These are phyloP conservation scores for Kodamaea fungicola DNA, from an alignment of 1,139 yeast species.

Conservation along the genomic window DNA sequence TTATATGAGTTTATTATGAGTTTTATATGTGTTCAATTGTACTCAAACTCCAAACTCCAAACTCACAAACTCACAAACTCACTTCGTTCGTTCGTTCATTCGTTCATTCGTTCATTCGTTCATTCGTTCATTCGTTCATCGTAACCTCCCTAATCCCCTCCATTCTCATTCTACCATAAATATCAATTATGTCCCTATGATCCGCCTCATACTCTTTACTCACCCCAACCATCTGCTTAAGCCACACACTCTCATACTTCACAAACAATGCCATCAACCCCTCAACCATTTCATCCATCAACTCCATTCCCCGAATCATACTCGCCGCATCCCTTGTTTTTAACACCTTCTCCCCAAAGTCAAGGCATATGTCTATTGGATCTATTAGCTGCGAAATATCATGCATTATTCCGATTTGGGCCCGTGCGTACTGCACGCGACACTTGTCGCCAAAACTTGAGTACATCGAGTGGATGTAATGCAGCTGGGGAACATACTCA, in stretches of 20 bases:
- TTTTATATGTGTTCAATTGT: no score
- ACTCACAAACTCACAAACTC: no score
- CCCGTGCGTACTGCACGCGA: constrained; percentile 6
- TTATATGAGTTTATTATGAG: no score
- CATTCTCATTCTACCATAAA: neutral
- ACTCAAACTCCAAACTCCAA: no score
- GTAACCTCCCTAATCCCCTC: neutral
- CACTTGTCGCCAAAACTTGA: constrained; percentile 17
- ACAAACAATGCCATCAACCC: constrained; percentile 6
- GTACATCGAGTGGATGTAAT: constrained; percentile 16
- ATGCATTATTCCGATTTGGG: constrained; percentile 5
- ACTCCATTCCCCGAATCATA: constrained; percentile 7
- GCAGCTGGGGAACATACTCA: neutral
- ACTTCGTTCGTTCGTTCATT: neutral
- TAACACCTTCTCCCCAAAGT: constrained; percentile 6
- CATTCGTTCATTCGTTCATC: neutral
- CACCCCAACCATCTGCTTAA: constrained; percentile 10
- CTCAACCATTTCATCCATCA: constrained; percentile 8
- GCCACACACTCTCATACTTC: constrained; percentile 10
- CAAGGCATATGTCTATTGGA: constrained; percentile 6
- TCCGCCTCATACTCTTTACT: constrained; percentile 4
- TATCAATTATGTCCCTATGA: neutral
- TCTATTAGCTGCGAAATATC: constrained; percentile 7
- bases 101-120: neutral
- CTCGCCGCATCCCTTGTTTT: constrained; percentile 1